Conservation (phyloP, 768 basidiomycete genomes). For the Russula foetens region DNA sequence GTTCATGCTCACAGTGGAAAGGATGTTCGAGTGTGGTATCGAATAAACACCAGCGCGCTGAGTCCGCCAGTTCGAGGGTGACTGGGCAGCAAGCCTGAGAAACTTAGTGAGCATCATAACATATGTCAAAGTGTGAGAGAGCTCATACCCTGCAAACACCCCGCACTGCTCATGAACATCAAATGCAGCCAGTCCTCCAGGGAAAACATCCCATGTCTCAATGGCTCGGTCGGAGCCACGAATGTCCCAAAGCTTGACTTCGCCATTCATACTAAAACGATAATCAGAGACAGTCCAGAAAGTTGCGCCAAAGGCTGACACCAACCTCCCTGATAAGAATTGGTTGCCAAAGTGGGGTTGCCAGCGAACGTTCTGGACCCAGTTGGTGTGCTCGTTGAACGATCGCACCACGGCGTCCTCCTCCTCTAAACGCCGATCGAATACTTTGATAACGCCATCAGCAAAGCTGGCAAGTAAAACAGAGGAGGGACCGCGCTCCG, state of each 20-base stretch:
- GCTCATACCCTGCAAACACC: constrained; percentile 76
- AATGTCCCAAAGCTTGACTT: constrained; percentile 87
- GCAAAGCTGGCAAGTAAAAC: constrained; percentile 88
- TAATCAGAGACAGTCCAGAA: background rate
- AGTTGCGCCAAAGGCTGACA: constrained; percentile 38
- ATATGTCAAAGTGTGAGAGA: background rate
- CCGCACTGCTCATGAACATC: constrained; percentile 79
- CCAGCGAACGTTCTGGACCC: constrained; percentile 88
- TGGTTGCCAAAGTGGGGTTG: constrained; percentile 62
- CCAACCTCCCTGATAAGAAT: constrained; percentile 81
- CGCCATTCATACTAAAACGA: constrained; percentile 66
- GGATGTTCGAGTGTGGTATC: constrained; percentile 32
- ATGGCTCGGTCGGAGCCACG: constrained; percentile 53
- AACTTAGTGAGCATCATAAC: background rate
- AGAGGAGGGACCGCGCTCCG: constrained; percentile 67
- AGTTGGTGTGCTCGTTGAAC: constrained; percentile 68
- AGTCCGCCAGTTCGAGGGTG: constrained; percentile 51
- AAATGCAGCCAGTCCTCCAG: constrained; percentile 71
- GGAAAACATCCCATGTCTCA: constrained; percentile 56
- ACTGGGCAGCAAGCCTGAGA: constrained; percentile 40
- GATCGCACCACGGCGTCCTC: constrained; percentile 76
- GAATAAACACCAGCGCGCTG: constrained; percentile 59
- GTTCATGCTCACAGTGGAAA: constrained; percentile 41
- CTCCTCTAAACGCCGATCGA: constrained; percentile 82
- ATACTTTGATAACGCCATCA: constrained; percentile 82